phyloP scores from a whole-genome alignment of 2,329 filamentous ascomycete genomes.

The Pseudopithomyces chartarum region DNA sequence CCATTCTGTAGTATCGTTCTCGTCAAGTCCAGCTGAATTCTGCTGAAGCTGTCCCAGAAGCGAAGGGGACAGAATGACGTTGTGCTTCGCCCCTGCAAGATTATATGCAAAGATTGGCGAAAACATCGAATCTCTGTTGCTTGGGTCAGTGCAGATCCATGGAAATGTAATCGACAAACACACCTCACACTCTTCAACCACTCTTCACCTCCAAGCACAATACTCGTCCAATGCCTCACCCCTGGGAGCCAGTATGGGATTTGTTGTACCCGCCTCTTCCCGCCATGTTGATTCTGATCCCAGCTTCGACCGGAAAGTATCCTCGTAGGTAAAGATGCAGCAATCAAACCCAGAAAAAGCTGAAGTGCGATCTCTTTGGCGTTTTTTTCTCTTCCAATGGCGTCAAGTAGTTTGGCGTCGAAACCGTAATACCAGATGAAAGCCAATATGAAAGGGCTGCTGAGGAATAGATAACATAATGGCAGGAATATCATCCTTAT shows the following conservation, averaged over 20 bases:
- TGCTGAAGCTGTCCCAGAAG: slow-evolving; percentile 44
- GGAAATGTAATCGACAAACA: background rate
- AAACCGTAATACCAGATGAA: slow-evolving; percentile 30
- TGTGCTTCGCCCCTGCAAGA: slow-evolving; percentile 55
- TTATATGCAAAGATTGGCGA: slow-evolving; percentile 55
- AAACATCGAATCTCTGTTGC: slow-evolving; percentile 41
- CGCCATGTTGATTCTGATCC: slow-evolving; percentile 26
- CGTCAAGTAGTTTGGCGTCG: slow-evolving; percentile 19
- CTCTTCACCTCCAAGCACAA: slow-evolving; percentile 50
- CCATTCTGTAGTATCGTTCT: slow-evolving; percentile 24
- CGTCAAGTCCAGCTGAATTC: slow-evolving; percentile 23
- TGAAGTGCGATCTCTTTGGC: slow-evolving; percentile 37
- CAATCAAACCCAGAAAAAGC: slow-evolving; percentile 32
- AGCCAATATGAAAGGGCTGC: slow-evolving; percentile 36
- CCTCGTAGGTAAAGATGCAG: slow-evolving; percentile 35
- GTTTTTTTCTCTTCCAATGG: slow-evolving; percentile 29
- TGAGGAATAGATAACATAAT: slow-evolving; percentile 34
- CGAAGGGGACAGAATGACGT: slow-evolving; percentile 56
- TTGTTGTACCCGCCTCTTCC: slow-evolving; percentile 50
- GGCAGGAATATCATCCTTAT: slow-evolving; percentile 44
- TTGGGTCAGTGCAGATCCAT: slow-evolving; percentile 10
- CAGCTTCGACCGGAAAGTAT: slow-evolving; percentile 29
- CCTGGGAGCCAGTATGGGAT: slow-evolving; percentile 66
- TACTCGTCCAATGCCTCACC: slow-evolving; percentile 60
- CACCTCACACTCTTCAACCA: slow-evolving; percentile 53